phyloP scores from a whole-genome alignment of 2,329 filamentous ascomycete genomes.

The Periglandula ipomoeae region DNA sequence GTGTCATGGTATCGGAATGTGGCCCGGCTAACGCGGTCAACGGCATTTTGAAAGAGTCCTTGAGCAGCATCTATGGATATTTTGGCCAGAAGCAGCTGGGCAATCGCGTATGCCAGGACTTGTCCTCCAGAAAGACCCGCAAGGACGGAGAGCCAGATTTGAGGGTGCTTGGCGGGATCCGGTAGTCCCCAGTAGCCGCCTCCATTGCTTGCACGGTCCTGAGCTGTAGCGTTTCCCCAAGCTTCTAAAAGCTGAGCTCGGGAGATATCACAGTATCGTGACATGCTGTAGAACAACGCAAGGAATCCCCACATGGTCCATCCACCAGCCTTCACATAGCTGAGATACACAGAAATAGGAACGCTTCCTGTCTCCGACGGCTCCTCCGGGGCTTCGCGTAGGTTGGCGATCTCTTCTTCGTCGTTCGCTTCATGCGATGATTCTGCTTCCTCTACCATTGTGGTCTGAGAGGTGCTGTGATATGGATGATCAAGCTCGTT shows the following conservation, averaged over 20 bases:
- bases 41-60: constrained; percentile 62
- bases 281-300: constrained; percentile 52
- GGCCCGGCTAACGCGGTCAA: constrained; percentile 65
- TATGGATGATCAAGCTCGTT: constrained; percentile 29
- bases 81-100: constrained; percentile 60
- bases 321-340: constrained; percentile 74
- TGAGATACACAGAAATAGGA: constrained; percentile 68
- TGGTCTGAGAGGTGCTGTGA: constrained; percentile 15
- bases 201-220: background rate
- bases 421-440: constrained; percentile 22
- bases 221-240: constrained; percentile 59
- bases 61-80: constrained; percentile 74
- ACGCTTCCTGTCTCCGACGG: constrained; percentile 54
- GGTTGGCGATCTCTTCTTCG: constrained; percentile 9
- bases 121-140: constrained; percentile 54
- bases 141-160: constrained; percentile 67
- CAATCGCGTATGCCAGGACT: constrained; percentile 49
- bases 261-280: constrained; percentile 54
- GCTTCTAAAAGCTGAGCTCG: constrained; percentile 77
- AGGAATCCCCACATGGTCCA: constrained; percentile 63
- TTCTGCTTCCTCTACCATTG: constrained; percentile 14
- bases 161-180: constrained; percentile 55
- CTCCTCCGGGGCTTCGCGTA: constrained; percentile 24
- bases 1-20: constrained; percentile 88
- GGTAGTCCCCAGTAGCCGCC: constrained; percentile 35